Evolutionary conservation across 192 early-diverging fungal species (phyloP).

Genomic region (Backusella macrospora): DNA sequence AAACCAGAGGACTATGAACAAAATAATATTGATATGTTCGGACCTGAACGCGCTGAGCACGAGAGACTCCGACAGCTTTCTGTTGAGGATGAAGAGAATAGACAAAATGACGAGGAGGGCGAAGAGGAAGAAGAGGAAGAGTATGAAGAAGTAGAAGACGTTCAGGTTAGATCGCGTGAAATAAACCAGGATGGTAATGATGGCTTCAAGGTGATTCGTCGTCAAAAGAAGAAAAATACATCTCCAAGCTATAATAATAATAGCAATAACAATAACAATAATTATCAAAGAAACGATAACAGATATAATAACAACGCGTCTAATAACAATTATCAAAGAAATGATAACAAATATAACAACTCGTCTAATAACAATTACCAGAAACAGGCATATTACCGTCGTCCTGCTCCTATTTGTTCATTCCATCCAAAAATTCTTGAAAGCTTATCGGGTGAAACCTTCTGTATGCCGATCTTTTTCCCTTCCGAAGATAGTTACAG

Average conservation of each 20-base stretch:
- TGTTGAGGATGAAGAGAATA: slow-evolving; percentile 8
- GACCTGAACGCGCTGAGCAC: slow-evolving; percentile 22
- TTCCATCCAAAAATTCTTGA: slow-evolving; percentile 25
- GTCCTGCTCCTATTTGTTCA: background rate
- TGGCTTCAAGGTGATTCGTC: slow-evolving; percentile 8
- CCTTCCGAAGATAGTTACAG: slow-evolving; percentile 40
- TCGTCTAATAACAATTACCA: background rate
- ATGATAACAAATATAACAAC: background rate
- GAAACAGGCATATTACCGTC: slow-evolving; percentile 1
- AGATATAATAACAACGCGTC: background rate
- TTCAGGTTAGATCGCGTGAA: slow-evolving; percentile 20
- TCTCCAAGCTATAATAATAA: background rate
- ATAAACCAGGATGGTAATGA: background rate
- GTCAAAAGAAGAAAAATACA: slow-evolving; percentile 13
- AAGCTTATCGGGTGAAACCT: slow-evolving; percentile 23
- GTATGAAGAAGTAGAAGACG: slow-evolving; percentile 1
- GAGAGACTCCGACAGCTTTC: slow-evolving; percentile 11
- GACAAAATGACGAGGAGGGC: background rate
- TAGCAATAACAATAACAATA: background rate
- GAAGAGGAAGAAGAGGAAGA: background rate
- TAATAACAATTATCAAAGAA: background rate
- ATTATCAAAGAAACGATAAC: slow-evolving; percentile 8
- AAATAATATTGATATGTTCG: background rate
- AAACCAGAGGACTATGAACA: background rate
- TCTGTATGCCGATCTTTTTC: slow-evolving; percentile 41